Evolutionary conservation across 495 filamentous ascomycete genomes (phyloP), one percentile per base, ranked within the genome.

Genomic region (Penicillium roqueforti): DNA sequence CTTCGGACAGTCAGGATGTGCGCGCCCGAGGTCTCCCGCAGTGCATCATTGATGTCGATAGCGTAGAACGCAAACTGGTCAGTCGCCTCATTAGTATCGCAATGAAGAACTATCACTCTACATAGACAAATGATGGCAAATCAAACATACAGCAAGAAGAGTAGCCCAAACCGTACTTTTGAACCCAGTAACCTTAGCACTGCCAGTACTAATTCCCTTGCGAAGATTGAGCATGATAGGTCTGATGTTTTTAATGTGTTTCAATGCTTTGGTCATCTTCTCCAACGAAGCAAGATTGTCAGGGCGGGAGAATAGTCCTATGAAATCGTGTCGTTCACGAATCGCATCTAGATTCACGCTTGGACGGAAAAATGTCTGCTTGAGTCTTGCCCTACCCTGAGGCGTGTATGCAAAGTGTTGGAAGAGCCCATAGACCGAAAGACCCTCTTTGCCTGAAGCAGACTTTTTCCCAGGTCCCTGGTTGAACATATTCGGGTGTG

Each of bases 381-480:
- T 84, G 4, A 98, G 77, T 43, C 80, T 82, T 22, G 74, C 66
- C 60, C 85, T 89, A 2, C 95, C 93, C 59, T 96, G 89, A 6
- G 89, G 84, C 2, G 89, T 96, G 29, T 79, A 81, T 38, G 95
- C 87, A 53, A 92, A 75, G 36, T 86, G 78, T 39, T 86, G 82
- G 55, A 95, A 91, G 11, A 95, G 75, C 4, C 91, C 93, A 57
- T 87, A 95, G 1, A 98, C 70, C 2, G 92, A 96, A n/a, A 97
- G 79, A 7, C 84, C 87, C 67, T 97, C 91, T 66, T 96, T 97
- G 0, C 85, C 81, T 13, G 85, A 86, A 0, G 86, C 85, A 7
- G 79, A 76, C 6, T 80, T 83, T 56, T 71, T 83, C 10, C 78
- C 82, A 11, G 87, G 85, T 1, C 88, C 89, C 68, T 91, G 88